A percentile compares a stretch with the other conserved stretches of the same genome.
phyloP scores from a whole-genome alignment of 2,329 filamentous ascomycete genomes.

The Metarhizium robertsii region DNA sequence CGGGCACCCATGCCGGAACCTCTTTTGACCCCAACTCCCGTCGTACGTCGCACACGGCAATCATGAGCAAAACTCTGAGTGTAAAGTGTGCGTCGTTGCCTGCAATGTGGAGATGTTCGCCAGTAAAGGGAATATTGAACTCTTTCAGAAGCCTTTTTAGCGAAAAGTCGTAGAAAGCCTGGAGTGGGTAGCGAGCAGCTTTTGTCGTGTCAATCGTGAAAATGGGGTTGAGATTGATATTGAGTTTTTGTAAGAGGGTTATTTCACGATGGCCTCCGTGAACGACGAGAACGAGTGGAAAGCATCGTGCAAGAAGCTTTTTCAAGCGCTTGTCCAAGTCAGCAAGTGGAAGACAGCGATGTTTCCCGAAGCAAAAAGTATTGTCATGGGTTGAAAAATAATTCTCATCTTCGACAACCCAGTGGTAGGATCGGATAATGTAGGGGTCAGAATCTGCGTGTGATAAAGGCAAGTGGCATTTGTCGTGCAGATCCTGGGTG shows the following conservation, averaged over 20 bases:
- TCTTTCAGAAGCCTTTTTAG: slow-evolving; percentile 2
- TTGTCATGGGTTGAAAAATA: slow-evolving; percentile 1
- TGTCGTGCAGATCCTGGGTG: slow-evolving; percentile 5
- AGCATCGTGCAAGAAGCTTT: not conserved
- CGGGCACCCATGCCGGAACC: not conserved
- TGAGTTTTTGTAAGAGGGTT: slow-evolving; percentile 1
- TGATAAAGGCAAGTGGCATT: not conserved
- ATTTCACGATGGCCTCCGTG: slow-evolving; percentile 2
- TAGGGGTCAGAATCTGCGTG: not conserved
- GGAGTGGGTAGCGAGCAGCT: slow-evolving; percentile 3
- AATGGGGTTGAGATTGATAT: not conserved
- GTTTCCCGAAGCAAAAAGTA: not conserved
- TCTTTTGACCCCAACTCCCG: no score
- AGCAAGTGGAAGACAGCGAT: not conserved
- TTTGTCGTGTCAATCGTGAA: slow-evolving; percentile 3
- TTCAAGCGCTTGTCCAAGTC: not conserved
- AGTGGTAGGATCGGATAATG: slow-evolving; percentile 1
- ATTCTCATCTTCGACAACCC: not conserved
- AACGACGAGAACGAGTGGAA: slow-evolving; percentile 1
- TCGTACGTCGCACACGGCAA: no score
- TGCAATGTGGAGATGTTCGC: no score
- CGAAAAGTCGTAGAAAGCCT: slow-evolving; percentile 2
- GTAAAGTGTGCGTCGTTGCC: no score
- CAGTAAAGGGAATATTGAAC: no score
- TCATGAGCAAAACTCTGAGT: no score